phyloP scores from a whole-genome alignment of 2,329 filamentous ascomycete genomes.

The Alternaria solani region DNA sequence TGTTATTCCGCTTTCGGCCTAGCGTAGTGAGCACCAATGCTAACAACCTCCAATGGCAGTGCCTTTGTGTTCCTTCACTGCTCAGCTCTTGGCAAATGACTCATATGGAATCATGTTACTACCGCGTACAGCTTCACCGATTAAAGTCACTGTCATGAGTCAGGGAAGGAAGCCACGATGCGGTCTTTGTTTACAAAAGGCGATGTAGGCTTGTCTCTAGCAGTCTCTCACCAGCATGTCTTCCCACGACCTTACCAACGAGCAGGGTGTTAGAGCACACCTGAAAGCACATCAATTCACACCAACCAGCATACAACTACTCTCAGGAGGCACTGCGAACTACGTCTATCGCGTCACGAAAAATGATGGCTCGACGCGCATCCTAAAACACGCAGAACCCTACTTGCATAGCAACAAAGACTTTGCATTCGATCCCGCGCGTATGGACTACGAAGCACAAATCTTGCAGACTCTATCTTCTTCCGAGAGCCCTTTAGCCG shows the following conservation, averaged over 20 bases:
- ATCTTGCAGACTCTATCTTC: slow-evolving; percentile 30
- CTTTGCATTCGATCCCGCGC: slow-evolving; percentile 36
- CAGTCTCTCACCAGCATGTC: neutral
- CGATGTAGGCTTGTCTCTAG: neutral
- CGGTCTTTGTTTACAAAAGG: neutral
- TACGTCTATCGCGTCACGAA: slow-evolving; percentile 44
- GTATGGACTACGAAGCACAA: slow-evolving; percentile 49
- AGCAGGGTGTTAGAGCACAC: slow-evolving; percentile 31
- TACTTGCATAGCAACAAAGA: slow-evolving; percentile 33
- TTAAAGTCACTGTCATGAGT: neutral
- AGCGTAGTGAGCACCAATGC: neutral
- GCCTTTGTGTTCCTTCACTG: slow-evolving; percentile 3
- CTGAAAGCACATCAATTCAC: slow-evolving; percentile 16
- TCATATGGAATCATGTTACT: slow-evolving; percentile 30
- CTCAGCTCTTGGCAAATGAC: slow-evolving; percentile 30
- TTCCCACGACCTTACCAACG: slow-evolving; percentile 26
- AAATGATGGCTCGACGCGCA: slow-evolving; percentile 20
- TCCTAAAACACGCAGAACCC: slow-evolving; percentile 50
- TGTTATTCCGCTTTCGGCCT: neutral
- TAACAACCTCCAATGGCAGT: neutral
- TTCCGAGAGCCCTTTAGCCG: slow-evolving; percentile 5
- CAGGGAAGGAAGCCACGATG: neutral
- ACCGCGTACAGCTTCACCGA: no score
- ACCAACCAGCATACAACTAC: slow-evolving; percentile 19
- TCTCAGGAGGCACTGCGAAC: slow-evolving; percentile 48